Evolutionary conservation across 139 green algal species (phyloP), one percentile per base, ranked within the genome.

Genomic region (Closterium sp.): DNA sequence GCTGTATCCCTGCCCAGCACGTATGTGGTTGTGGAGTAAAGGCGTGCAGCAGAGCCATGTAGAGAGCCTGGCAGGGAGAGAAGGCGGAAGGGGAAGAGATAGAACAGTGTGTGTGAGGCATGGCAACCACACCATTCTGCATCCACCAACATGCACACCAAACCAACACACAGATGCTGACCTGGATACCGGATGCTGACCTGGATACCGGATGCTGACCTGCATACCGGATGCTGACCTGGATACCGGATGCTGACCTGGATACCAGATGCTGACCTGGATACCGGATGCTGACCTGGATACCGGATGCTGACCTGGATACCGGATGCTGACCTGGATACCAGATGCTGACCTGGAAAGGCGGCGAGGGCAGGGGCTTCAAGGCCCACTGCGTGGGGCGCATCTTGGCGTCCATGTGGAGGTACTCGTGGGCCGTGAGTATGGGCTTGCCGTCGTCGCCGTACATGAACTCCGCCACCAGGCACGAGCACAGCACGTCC

Each of bases 401-500:
- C 31, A 31, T 30, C n/a, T 87, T 25, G n/a, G 32, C 30, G 43
- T 93, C 86, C 86, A 93, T 21, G 36, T 38, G 23, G 9, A 92
- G 89, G 89, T 92, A 92, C 34, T 89, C 69, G 84, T 88, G 16
- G 16, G 90, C 86, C 7, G 19, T 91, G 28, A 90, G 85, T 3
- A 55, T 35, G 64, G 55, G 64, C 86, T 93, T 5, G 33, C 32
- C 86, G 30, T 91, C 90, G 32, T 93, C 86, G 32, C 86, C 86
- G 35, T 93, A 93, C 90, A 91, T 91, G 34, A 93, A 86, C 23
- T 91, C 55, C 6, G 86, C 86, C 90, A 87, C 87, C 0, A 87
- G 3, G 5, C 34, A 34, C 7, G 86, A 83, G 87, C 90, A 93
- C 25, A 92, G 33, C 28, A 33, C 25, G 55, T 93, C 90, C 4